Evolutionary conservation across 306 rosid species (phyloP).

Genomic region (Cucumis hystrix): DNA sequence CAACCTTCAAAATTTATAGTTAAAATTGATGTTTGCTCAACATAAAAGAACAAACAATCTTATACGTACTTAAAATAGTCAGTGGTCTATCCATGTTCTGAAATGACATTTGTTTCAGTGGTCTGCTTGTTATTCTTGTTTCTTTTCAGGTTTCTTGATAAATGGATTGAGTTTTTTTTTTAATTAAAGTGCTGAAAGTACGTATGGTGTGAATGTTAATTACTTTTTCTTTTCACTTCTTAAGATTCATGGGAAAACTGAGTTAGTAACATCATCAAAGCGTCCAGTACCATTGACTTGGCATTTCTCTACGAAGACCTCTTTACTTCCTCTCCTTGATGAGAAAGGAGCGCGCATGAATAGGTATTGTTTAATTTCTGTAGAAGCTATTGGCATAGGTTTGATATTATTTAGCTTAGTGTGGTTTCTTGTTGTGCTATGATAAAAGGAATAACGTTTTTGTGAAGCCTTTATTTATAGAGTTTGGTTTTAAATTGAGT

Average conservation of each 20-base stretch:
- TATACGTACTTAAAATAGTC: background rate
- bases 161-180: constrained; percentile 44
- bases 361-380: constrained; percentile 28
- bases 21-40: background rate
- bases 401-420: background rate
- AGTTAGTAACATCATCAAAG: constrained; percentile 77
- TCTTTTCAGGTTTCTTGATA: constrained; percentile 35
- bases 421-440: background rate
- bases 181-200: background rate
- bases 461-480: background rate
- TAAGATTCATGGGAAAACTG: constrained; percentile 88
- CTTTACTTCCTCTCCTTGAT: constrained; percentile 72
- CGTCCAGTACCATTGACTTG: constrained; percentile 94
- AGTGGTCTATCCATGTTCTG: background rate
- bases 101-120: background rate
- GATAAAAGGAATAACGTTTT: background rate
- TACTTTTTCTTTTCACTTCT: constrained; percentile 13
- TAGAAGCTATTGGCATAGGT: background rate
- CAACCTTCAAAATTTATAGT: background rate
- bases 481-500: background rate
- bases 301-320: constrained; percentile 74
- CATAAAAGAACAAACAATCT: background rate
- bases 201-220: background rate
- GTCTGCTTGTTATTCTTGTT: background rate
- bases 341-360: constrained; percentile 72